Evolutionary conservation across 2,329 filamentous ascomycete genomes (phyloP).

Genomic region (Cladosporium sp.): DNA sequence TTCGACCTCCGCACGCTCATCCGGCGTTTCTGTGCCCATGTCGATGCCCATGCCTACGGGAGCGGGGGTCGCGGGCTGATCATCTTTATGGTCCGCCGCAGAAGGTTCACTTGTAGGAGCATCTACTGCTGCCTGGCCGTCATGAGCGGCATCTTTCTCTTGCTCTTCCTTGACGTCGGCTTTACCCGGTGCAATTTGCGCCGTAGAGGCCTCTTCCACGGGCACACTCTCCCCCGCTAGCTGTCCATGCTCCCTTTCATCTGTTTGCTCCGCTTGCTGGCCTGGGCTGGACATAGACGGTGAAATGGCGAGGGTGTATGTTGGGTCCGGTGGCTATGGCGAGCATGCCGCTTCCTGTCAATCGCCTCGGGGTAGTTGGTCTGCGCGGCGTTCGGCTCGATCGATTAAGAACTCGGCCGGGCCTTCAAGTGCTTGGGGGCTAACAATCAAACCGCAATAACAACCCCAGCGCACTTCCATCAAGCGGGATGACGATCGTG

Average conservation of each 20-base stretch:
- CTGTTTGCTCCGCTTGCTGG: conserved; percentile 15
- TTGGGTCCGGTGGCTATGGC: background rate
- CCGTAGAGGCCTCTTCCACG: background rate
- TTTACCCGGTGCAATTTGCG: background rate
- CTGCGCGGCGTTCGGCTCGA: background rate
- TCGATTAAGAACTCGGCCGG: background rate
- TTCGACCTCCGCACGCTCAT: conserved; percentile 18
- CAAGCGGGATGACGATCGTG: conserved; percentile 10
- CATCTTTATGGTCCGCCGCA: background rate
- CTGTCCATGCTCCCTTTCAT: conserved; percentile 15
- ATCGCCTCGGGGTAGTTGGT: background rate
- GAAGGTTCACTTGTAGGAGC: background rate
- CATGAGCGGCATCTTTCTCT: conserved; percentile 12
- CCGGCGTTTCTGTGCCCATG: background rate
- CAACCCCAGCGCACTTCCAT: background rate
- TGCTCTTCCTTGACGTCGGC: conserved; percentile 11
- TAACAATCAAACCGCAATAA: background rate
- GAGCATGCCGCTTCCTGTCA: conserved; percentile 5
- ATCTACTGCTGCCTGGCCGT: conserved; percentile 10
- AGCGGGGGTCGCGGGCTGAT: background rate
- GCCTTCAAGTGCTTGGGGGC: background rate
- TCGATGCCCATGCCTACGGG: background rate
- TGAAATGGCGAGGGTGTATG: background rate
- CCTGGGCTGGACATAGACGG: conserved; percentile 24
- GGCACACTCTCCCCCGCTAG: conserved; percentile 7